Conservation (phyloP, 257 asterid genomes). For the Paraleonurus japonicus region DNA sequence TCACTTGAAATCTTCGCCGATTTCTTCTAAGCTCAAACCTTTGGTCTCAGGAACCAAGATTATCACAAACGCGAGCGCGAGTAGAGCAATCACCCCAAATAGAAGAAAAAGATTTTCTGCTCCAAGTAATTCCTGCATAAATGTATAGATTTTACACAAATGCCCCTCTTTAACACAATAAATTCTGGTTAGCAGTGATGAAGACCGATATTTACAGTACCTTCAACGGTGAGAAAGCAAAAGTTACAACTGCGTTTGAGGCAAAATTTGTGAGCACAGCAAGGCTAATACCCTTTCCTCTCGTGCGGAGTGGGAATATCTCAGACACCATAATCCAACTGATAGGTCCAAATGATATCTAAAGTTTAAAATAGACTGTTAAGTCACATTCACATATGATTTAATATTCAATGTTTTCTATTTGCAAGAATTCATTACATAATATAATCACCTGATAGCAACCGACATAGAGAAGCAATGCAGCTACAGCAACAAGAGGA, state of each 20-base stretch:
- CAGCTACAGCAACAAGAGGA: conserved; percentile 87
- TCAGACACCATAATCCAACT: conserved; percentile 99
- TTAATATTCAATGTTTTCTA: neutral
- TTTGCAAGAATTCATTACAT: conserved; percentile 9
- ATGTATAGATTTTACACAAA: neutral
- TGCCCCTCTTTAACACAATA: neutral
- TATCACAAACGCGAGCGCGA: conserved; percentile 66
- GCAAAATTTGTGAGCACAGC: conserved; percentile 95
- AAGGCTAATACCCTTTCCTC: conserved; percentile 98
- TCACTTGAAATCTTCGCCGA: conserved; percentile 82
- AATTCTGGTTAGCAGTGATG: neutral
- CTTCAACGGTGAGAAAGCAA: conserved; percentile 91
- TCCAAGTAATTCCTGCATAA: conserved; percentile 78
- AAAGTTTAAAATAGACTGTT: conserved; percentile 18
- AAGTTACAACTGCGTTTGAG: conserved; percentile 92
- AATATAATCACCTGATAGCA: conserved; percentile 82
- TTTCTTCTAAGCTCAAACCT: conserved; percentile 98
- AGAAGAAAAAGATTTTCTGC: conserved; percentile 88
- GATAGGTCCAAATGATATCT: conserved; percentile 98
- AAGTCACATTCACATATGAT: neutral
- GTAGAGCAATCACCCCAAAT: conserved; percentile 74
- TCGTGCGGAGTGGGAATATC: conserved; percentile 89
- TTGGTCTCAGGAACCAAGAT: conserved; percentile 85
- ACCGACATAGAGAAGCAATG: conserved; percentile 93
- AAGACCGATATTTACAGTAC: conserved; percentile 38